These are phyloP conservation scores for Geranium rotundifolium DNA, from an alignment of 345 rosid species.

Conservation along the genomic window DNA sequence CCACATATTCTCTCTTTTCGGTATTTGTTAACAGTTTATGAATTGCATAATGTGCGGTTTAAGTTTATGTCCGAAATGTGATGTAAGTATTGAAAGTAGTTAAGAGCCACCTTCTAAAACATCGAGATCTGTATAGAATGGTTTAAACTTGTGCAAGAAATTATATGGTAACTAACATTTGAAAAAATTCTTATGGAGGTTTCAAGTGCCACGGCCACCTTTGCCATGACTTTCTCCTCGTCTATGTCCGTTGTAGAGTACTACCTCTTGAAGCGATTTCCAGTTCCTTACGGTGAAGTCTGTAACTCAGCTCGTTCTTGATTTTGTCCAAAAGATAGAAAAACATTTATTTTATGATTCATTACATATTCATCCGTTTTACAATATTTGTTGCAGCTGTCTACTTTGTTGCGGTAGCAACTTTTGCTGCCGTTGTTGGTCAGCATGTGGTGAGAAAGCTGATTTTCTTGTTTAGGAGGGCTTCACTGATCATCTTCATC, in stretches of 20 bases:
- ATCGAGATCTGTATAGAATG: background rate
- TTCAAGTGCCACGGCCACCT: conserved; percentile 78
- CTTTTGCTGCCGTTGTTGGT: conserved; percentile 43
- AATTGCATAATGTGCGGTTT: background rate
- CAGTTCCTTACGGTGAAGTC: conserved; percentile 58
- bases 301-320: background rate
- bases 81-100: background rate
- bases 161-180: background rate
- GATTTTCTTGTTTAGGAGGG: conserved; percentile 39
- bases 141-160: background rate
- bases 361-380: background rate
- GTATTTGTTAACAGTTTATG: background rate
- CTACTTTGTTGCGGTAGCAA: conserved; percentile 43
- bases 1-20: background rate
- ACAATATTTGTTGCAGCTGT: conserved; percentile 26
- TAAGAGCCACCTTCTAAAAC: background rate
- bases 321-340: background rate
- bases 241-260: conserved; percentile 84
- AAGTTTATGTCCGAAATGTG: no score
- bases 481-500: conserved; percentile 64
- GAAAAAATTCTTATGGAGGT: conserved; percentile 26
- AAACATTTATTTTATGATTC: background rate
- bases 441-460: conserved; percentile 49
- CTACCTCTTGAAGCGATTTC: conserved; percentile 70
- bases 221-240: conserved; percentile 79